These are phyloP conservation scores for Suillus discolor DNA, from an alignment of 768 basidiomycete species.

Conservation along the genomic window DNA sequence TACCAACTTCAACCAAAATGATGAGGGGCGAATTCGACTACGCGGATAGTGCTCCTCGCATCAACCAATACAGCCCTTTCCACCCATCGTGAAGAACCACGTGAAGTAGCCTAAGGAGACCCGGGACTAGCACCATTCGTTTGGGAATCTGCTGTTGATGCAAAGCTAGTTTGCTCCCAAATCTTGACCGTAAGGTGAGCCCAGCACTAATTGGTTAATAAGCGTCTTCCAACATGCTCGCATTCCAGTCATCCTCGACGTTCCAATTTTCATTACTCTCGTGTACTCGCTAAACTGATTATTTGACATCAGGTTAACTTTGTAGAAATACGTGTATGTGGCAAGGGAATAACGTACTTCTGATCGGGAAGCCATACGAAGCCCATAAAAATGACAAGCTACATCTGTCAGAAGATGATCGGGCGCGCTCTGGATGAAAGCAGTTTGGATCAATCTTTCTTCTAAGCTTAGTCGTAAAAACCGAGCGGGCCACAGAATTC, in stretches of 20 bases:
- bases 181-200: slow-evolving; percentile 95
- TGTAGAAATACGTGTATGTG: neutral
- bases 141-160: slow-evolving; percentile 30
- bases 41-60: slow-evolving; percentile 82
- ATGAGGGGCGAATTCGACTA: slow-evolving; percentile 85
- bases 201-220: slow-evolving; percentile 39
- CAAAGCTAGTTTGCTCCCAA: slow-evolving; percentile 69
- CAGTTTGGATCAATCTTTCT: slow-evolving; percentile 66
- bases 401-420: slow-evolving; percentile 83
- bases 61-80: slow-evolving; percentile 78
- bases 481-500: neutral
- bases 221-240: slow-evolving; percentile 25
- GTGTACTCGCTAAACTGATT: slow-evolving; percentile 84
- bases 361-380: slow-evolving; percentile 78
- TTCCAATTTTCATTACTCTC: slow-evolving; percentile 74
- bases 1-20: slow-evolving; percentile 90
- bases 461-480: neutral
- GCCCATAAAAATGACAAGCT: slow-evolving; percentile 89
- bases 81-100: slow-evolving; percentile 57
- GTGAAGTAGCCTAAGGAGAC: slow-evolving; percentile 23
- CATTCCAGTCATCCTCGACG: slow-evolving; percentile 91
- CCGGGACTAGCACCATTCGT: slow-evolving; percentile 23
- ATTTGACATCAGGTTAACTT: slow-evolving; percentile 38
- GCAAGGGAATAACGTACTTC: slow-evolving; percentile 44
- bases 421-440: slow-evolving; percentile 77